A percentile compares a stretch with the other conserved stretches of the same genome.
phyloP scores from a whole-genome alignment of 352 stramenopile genomes.

The Phytophthora foliorum region DNA sequence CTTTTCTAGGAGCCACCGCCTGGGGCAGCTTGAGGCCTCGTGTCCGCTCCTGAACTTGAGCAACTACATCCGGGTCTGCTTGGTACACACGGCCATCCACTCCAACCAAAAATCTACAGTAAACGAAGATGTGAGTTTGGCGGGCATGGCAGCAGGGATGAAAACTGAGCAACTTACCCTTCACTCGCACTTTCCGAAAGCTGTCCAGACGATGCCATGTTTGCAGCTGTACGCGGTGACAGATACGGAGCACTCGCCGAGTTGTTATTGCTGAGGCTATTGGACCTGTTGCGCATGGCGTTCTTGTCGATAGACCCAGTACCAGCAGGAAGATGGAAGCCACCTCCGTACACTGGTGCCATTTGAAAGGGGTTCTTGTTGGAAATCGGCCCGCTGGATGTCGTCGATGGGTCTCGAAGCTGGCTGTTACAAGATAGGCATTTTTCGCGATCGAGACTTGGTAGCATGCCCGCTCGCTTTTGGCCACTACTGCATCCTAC shows the following conservation, averaged over 20 bases:
- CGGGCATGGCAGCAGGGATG: background rate
- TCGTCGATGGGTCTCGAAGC: slow-evolving; percentile 52
- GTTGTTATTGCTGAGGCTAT: slow-evolving; percentile 53
- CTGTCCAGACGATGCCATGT: slow-evolving; percentile 36
- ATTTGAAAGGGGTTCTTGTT: slow-evolving; percentile 83
- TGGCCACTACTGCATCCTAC: slow-evolving; percentile 31
- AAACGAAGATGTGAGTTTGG: slow-evolving; percentile 18
- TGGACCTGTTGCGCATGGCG: slow-evolving; percentile 37
- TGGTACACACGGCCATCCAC: slow-evolving; percentile 89
- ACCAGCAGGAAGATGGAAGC: slow-evolving; percentile 63
- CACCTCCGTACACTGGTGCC: slow-evolving; percentile 72
- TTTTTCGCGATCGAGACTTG: slow-evolving; percentile 81
- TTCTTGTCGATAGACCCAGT: slow-evolving; percentile 53
- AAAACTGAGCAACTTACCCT: slow-evolving; percentile 45
- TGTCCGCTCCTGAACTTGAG: slow-evolving; percentile 57
- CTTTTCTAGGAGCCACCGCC: slow-evolving; percentile 41
- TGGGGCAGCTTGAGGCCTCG: slow-evolving; percentile 60
- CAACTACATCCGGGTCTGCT: slow-evolving; percentile 71
- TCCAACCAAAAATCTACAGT: slow-evolving; percentile 74
- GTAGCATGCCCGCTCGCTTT: slow-evolving; percentile 64
- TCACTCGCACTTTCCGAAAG: slow-evolving; percentile 71
- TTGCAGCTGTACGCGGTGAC: slow-evolving; percentile 34
- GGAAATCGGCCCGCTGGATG: slow-evolving; percentile 25
- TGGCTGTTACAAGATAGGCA: slow-evolving; percentile 84
- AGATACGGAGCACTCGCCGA: slow-evolving; percentile 51